Conservation (phyloP, 2,329 filamentous ascomycete genomes). For the Diplodia intermedia region DNA sequence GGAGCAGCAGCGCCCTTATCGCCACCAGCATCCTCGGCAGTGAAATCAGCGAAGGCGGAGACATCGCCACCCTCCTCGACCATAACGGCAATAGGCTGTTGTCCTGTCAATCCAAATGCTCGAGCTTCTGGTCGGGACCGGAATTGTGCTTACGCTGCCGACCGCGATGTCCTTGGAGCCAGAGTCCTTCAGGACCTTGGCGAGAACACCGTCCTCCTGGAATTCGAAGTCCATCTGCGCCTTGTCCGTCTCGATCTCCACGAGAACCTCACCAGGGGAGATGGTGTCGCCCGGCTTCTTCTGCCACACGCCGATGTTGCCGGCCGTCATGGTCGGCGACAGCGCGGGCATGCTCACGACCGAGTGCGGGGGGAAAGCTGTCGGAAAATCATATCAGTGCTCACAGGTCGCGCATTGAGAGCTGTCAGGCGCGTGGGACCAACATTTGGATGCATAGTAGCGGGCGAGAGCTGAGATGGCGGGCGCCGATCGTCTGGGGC, state of each 20-base stretch:
- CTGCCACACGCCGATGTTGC: slow-evolving; percentile 97
- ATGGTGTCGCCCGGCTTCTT: slow-evolving; percentile 93
- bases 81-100: slow-evolving; percentile 90
- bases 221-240: slow-evolving; percentile 99
- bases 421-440: slow-evolving; percentile 38
- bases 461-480: slow-evolving; percentile 66
- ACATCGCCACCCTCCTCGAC: slow-evolving; percentile 91
- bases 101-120: slow-evolving; percentile 32
- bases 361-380: slow-evolving; percentile 93
- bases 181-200: slow-evolving; percentile 90
- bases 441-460: slow-evolving; percentile 75
- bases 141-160: slow-evolving; percentile 73
- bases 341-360: slow-evolving; percentile 97
- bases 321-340: slow-evolving; percentile 95
- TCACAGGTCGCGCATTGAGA: slow-evolving; percentile 30
- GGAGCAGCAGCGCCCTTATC: slow-evolving; percentile 69
- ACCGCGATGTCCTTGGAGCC: slow-evolving; percentile 94
- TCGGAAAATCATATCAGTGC: slow-evolving; percentile 29
- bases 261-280: slow-evolving; percentile 89
- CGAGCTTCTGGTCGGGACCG: background rate
- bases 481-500: slow-evolving; percentile 53
- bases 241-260: slow-evolving; percentile 99
- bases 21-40: slow-evolving; percentile 87
- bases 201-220: slow-evolving; percentile 95
- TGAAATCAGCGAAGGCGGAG: slow-evolving; percentile 86